phyloP scores from a whole-genome alignment of 306 rosid species.

The Cicer bijugum region DNA sequence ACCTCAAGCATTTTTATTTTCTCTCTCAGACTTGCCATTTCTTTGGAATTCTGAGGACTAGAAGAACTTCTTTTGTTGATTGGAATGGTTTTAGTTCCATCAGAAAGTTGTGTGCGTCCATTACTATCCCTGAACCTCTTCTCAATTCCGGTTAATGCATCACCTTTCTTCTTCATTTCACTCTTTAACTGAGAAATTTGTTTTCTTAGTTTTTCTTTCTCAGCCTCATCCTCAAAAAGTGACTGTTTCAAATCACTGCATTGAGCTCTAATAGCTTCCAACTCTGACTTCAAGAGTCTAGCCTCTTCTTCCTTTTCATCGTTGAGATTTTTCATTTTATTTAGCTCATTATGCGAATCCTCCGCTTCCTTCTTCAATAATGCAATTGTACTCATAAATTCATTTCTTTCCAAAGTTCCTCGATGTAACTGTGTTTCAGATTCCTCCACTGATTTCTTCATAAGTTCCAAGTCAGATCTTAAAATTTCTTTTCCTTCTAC shows the following conservation, averaged over 20 bases:
- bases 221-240: slow-evolving; percentile 66
- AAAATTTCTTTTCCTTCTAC: slow-evolving; percentile 55
- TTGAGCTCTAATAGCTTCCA: slow-evolving; percentile 64
- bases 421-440: slow-evolving; percentile 55
- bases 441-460: slow-evolving; percentile 64
- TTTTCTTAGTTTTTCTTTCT: slow-evolving; percentile 72
- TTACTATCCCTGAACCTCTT: slow-evolving; percentile 67
- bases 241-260: slow-evolving; percentile 60
- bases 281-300: slow-evolving; percentile 59
- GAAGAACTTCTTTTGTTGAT: slow-evolving; percentile 56
- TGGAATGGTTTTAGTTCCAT: slow-evolving; percentile 52
- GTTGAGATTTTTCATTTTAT: slow-evolving; percentile 49
- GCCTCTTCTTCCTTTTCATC: slow-evolving; percentile 60
- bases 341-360: slow-evolving; percentile 57
- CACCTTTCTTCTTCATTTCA: slow-evolving; percentile 74
- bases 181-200: slow-evolving; percentile 66
- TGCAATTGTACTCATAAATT: slow-evolving; percentile 58
- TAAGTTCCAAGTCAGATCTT: slow-evolving; percentile 57
- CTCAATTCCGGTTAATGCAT: slow-evolving; percentile 54
- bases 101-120: slow-evolving; percentile 50
- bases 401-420: slow-evolving; percentile 63
- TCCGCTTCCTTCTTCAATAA: slow-evolving; percentile 66
- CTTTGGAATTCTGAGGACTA: slow-evolving; percentile 58
- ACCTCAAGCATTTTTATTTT: slow-evolving; percentile 87
- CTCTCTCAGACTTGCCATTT: slow-evolving; percentile 69